These are phyloP conservation scores for Phascolomyces articulosus DNA, from an alignment of 371 early-diverging fungal genomes.

Conservation along the genomic window DNA sequence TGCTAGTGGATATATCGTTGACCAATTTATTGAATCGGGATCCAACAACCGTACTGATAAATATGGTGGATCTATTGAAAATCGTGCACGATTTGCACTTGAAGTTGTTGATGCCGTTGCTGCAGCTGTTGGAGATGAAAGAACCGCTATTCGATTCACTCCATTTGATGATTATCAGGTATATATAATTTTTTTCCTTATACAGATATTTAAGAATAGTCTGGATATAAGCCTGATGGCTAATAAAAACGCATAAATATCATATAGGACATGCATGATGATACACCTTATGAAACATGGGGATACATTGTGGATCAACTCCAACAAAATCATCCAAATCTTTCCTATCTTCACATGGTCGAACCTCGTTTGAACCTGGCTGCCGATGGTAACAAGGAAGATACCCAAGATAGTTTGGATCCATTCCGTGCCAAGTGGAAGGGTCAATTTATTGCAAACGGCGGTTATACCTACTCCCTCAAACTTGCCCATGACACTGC, in stretches of 20 bases:
- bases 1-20: slow-evolving; percentile 66
- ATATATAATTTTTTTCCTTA: no score
- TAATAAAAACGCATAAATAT: slow-evolving; percentile 35
- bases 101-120: slow-evolving; percentile 48
- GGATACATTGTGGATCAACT: no score
- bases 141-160: slow-evolving; percentile 21
- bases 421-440: slow-evolving; percentile 36
- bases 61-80: slow-evolving; percentile 61
- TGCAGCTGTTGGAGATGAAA: slow-evolving; percentile 13
- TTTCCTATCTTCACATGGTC: slow-evolving; percentile 41
- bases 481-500: slow-evolving; percentile 18
- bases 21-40: slow-evolving; percentile 38
- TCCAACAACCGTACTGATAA: slow-evolving; percentile 62
- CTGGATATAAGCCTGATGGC: no score
- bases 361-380: slow-evolving; percentile 28
- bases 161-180: slow-evolving; percentile 19
- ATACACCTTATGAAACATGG: no score
- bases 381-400: not conserved
- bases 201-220: no score
- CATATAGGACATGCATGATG: slow-evolving; percentile 14
- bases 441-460: slow-evolving; percentile 28
- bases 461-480: slow-evolving; percentile 23
- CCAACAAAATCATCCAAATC: no score
- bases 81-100: slow-evolving; percentile 50
- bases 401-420: slow-evolving; percentile 13